A percentile compares a stretch with the other conserved stretches of the same genome.
These are phyloP conservation scores for Verruconis gallopava DNA, from an alignment of 2,329 filamentous ascomycete genomes.

Conservation along the genomic window DNA sequence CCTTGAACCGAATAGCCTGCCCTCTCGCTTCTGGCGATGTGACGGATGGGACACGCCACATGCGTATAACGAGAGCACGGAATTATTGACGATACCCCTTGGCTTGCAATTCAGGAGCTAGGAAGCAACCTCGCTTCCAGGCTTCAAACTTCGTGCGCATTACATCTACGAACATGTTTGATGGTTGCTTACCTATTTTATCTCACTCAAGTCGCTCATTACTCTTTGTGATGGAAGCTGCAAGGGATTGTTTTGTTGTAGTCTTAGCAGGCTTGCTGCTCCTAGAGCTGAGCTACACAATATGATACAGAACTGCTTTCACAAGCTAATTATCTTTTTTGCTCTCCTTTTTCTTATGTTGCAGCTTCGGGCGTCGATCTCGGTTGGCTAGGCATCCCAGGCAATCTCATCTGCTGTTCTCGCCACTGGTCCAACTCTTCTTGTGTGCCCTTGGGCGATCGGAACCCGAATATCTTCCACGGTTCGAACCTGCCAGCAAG, in stretches of 20 bases:
- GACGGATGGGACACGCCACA: background rate
- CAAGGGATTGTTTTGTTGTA: background rate
- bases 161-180: background rate
- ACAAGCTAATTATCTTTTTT: background rate
- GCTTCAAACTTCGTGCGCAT: background rate
- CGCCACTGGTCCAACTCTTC: background rate
- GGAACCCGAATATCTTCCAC: slow-evolving; percentile 9
- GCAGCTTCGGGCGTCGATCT: background rate
- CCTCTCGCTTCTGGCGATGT: too few species aligned
- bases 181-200: too few species aligned
- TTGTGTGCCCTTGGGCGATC: background rate
- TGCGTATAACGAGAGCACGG: background rate
- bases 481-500: slow-evolving; percentile 1
- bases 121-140: background rate
- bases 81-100: background rate
- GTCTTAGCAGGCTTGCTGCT: background rate
- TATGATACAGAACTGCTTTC: slow-evolving; percentile 1
- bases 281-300: background rate
- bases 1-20: slow-evolving; percentile 1
- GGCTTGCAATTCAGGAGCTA: background rate
- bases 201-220: background rate
- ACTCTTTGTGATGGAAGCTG: background rate
- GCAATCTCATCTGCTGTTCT: background rate
- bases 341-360: background rate
- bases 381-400: background rate